Percentiles rank a stretch among this genome's conserved stretches.
These are phyloP conservation scores for Podospora conica DNA, from an alignment of 495 filamentous ascomycete species.

Conservation along the genomic window DNA sequence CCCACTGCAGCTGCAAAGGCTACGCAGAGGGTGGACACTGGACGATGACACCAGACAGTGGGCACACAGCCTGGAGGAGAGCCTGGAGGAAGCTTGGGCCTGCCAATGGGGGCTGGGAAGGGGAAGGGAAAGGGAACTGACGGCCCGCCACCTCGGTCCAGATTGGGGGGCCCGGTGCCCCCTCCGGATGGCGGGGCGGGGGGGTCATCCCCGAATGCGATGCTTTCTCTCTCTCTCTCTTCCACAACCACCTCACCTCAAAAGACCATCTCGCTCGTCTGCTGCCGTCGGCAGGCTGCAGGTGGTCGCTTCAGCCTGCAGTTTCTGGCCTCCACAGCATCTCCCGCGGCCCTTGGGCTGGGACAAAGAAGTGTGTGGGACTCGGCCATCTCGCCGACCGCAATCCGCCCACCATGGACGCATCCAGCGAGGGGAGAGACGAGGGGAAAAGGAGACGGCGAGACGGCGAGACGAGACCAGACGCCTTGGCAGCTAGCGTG, in stretches of 20 bases:
- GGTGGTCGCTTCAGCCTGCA: slow-evolving; percentile 1
- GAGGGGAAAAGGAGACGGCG: neutral
- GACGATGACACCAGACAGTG: neutral
- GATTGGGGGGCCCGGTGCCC: no score
- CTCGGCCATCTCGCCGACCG: neutral
- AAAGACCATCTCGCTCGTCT: no score
- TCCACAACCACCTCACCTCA: no score
- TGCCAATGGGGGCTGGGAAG: neutral
- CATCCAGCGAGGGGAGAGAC: neutral
- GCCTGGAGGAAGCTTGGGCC: neutral
- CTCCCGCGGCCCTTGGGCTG: neutral
- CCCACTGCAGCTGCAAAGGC: neutral
- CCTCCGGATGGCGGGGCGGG: no score
- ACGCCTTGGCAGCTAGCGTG: slow-evolving; percentile 1
- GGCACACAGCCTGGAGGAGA: neutral
- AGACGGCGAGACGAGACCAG: neutral
- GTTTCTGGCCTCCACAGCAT: slow-evolving; percentile 5
- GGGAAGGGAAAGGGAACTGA: neutral
- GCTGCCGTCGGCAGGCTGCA: slow-evolving; percentile 3
- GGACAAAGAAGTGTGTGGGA: neutral
- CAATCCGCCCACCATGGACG: neutral
- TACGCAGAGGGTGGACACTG: neutral
- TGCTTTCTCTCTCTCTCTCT: no score
- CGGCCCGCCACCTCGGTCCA: neutral
- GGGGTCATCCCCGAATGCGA: neutral